Conservation (phyloP, 2,329 filamentous ascomycete species). For the Beauveria pseudobassiana region DNA sequence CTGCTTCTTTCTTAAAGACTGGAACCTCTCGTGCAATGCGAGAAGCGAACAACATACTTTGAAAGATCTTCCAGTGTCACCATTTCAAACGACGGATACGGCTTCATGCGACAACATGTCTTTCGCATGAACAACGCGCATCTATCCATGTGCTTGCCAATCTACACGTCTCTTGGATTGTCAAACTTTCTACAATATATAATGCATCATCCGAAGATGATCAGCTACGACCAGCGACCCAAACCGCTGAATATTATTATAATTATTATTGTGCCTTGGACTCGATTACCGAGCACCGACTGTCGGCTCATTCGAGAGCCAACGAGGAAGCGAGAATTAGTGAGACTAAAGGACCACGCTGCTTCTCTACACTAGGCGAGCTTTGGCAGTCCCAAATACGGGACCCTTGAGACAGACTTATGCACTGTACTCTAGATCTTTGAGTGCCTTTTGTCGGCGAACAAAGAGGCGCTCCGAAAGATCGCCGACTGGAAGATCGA, state of each 20-base stretch:
- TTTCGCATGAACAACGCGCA: background rate
- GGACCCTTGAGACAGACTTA: background rate
- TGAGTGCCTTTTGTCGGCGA: background rate
- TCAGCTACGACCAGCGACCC: too few species aligned
- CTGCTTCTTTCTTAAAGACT: conserved; percentile 33
- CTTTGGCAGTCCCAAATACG: background rate
- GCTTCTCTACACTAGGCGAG: background rate
- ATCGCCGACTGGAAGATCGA: conserved; percentile 5
- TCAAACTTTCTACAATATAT: too few species aligned
- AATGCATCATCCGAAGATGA: background rate
- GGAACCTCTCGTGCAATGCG: conserved; percentile 33
- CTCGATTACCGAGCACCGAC: background rate
- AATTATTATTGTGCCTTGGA: background rate
- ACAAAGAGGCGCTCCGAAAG: background rate
- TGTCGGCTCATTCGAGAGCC: background rate
- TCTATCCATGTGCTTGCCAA: too few species aligned
- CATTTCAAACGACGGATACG: background rate
- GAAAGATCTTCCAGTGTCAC: background rate
- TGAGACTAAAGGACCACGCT: background rate
- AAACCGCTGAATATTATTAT: too few species aligned
- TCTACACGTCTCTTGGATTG: background rate
- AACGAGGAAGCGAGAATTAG: too few species aligned
- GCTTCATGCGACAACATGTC: background rate
- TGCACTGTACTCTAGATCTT: background rate
- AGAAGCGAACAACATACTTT: conserved; percentile 27